These are phyloP conservation scores for Suhomyces bolitotheri DNA, from an alignment of 1,139 yeast species.

Conservation along the genomic window DNA sequence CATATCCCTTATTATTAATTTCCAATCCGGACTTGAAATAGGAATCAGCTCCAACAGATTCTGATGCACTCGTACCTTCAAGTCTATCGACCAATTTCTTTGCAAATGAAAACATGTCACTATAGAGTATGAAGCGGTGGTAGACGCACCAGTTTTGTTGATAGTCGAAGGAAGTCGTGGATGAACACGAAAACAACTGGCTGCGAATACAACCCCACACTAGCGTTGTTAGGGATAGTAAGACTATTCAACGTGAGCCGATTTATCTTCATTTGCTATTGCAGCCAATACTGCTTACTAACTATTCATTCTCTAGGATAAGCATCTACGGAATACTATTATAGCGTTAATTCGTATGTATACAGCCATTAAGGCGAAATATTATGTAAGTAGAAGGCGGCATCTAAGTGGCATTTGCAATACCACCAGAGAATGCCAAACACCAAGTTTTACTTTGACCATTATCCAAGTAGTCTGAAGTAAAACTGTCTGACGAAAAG, in stretches of 20 bases:
- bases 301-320: too few relatives aligned
- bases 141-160: constrained; percentile 1
- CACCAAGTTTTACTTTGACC: constrained; percentile 95
- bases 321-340: too few relatives aligned
- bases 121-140: not conserved
- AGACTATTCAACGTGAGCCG: too few relatives aligned
- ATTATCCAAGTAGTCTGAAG: constrained; percentile 62
- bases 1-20: constrained; percentile 46
- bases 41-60: constrained; percentile 42
- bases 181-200: not conserved
- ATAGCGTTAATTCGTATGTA: too few relatives aligned
- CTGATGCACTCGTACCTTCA: constrained; percentile 45
- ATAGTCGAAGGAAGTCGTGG: constrained; percentile 4
- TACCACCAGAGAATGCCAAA: constrained; percentile 53
- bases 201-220: too few relatives aligned
- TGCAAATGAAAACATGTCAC: constrained; percentile 81
- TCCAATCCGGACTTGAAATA: constrained; percentile 51
- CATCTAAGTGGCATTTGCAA: constrained; percentile 12
- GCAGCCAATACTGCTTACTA: too few relatives aligned
- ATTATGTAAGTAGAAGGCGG: too few relatives aligned
- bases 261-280: too few relatives aligned
- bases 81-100: constrained; percentile 77
- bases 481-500: constrained; percentile 57
- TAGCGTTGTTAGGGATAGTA: too few relatives aligned
- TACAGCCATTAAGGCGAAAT: too few relatives aligned